Percentiles rank a stretch among this genome's conserved stretches.
These are phyloP conservation scores for Flaveria trinervia DNA, from an alignment of 129 eudicot species.

Conservation along the genomic window DNA sequence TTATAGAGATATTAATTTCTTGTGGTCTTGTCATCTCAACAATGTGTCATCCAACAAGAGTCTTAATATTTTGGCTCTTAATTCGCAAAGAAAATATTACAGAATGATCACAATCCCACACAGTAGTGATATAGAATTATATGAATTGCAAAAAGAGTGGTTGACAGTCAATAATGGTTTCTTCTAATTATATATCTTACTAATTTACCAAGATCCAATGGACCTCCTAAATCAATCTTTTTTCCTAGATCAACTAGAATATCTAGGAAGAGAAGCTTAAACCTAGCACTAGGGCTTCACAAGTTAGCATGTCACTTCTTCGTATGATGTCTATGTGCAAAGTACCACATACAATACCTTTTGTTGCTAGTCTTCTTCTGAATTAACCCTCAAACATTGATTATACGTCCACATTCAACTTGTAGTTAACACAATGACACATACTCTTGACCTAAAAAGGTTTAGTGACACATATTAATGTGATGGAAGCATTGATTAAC, in stretches of 20 bases:
- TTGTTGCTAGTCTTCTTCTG: too few relatives aligned
- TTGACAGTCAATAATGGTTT: not conserved
- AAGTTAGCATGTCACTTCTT: not conserved
- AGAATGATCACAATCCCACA: not conserved
- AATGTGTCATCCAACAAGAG: conserved; percentile 7
- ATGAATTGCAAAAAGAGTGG: not conserved
- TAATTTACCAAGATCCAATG: not conserved
- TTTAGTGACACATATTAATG: not conserved
- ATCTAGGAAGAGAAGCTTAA: conserved; percentile 16
- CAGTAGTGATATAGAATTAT: not conserved
- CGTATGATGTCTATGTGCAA: not conserved
- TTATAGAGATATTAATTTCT: not conserved
- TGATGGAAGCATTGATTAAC: not conserved
- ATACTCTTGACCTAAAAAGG: not conserved
- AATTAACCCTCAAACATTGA: too few relatives aligned
- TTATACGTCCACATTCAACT: too few relatives aligned
- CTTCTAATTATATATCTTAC: not conserved
- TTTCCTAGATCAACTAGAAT: conserved; percentile 10
- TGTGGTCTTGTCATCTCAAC: conserved; percentile 8
- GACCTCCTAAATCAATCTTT: not conserved
- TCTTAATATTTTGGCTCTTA: not conserved
- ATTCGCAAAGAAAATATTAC: not conserved
- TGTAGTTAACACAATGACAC: not conserved
- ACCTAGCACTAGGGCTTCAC: not conserved
- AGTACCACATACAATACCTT: not conserved